Base-by-base conservation (phyloP, 2,329 filamentous ascomycete species). In the Phoma sp. region DNA sequence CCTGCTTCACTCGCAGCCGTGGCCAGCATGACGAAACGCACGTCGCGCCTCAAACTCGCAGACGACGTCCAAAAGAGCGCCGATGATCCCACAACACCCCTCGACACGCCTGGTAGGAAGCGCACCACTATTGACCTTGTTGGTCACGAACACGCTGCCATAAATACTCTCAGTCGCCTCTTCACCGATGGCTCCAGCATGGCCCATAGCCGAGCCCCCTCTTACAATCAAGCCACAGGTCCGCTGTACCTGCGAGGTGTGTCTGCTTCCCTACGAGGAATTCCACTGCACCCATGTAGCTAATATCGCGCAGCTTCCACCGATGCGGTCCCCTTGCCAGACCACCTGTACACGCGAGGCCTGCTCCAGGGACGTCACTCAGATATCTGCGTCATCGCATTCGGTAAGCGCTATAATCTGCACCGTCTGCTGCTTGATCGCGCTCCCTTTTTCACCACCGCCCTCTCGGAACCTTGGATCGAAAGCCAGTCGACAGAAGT, bases 401-500 rank as follows among this genome's bases (percentile, higher is more conserved):
- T 85, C 63, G 79, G 78, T 9, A 78, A 79, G 38, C 72, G 73
- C 43, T 85, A 85, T 67, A 76, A 76, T 53, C 75, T 85, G 6
- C 82, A 85, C 62, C 80, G 82, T 17, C 71, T 85, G 8, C 77
- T 85, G 19, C 79, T 85, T 19, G 82, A 84, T 63, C 79, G 80
- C 46, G 81, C 83, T 4, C 81, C 82, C 0, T 85, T 84, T 76
- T 85, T 85, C 67, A 76, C 78, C 2, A 80, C 78, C 13, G 82
- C 82, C 13, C 73, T 85, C 22, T 83, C 80, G 0, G 81, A 80
- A 32, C 81, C 82, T n/a, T 85, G 82, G 82, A 72, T 81, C 9
- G 82, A 85, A 63, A 82, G 81, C 56, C 77, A 74, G 32, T 75
- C 80, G 4, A 82, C 78, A 57, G 81, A 84, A 43, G 80, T 85